Conservation (phyloP, 1,284 basidiomycete genomes). For the Cryptococcus neoformans region DNA sequence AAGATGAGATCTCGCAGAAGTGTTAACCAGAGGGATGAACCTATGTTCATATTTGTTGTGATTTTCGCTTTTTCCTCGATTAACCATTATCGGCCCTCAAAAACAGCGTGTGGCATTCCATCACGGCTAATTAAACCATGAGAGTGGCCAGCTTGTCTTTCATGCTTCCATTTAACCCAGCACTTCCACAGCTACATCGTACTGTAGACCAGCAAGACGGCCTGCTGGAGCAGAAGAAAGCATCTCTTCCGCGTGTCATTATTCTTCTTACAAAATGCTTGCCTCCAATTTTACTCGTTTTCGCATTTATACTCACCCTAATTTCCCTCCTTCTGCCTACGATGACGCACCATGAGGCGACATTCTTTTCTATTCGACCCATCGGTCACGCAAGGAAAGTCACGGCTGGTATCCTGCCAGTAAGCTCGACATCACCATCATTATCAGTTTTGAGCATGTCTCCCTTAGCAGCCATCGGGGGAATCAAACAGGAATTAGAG, state of each 20-base stretch:
- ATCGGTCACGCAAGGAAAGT: not conserved
- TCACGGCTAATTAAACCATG: not conserved
- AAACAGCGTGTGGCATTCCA: not conserved
- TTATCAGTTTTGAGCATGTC: not conserved
- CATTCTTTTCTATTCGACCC: slow-evolving; percentile 4
- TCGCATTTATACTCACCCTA: slow-evolving; percentile 2
- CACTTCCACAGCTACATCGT: no score
- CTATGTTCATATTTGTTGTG: no score
- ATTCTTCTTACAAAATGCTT: not conserved
- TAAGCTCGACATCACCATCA: not conserved
- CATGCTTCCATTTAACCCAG: not conserved
- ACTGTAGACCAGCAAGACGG: no score
- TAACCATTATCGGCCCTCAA: no score
- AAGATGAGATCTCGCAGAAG: no score
- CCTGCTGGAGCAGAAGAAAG: not conserved
- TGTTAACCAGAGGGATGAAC: no score
- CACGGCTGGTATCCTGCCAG: not conserved
- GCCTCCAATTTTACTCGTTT: slow-evolving; percentile 1
- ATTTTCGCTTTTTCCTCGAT: no score
- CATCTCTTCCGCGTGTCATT: not conserved
- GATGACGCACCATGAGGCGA: not conserved
- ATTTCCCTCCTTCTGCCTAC: slow-evolving; percentile 8
- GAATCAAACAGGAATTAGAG: not conserved
- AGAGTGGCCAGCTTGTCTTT: not conserved
- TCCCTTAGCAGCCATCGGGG: not conserved